A percentile compares a stretch with the other conserved stretches of the same genome.
These are phyloP conservation scores for Echites panduratus DNA, from an alignment of 257 asterid species.

Conservation along the genomic window DNA sequence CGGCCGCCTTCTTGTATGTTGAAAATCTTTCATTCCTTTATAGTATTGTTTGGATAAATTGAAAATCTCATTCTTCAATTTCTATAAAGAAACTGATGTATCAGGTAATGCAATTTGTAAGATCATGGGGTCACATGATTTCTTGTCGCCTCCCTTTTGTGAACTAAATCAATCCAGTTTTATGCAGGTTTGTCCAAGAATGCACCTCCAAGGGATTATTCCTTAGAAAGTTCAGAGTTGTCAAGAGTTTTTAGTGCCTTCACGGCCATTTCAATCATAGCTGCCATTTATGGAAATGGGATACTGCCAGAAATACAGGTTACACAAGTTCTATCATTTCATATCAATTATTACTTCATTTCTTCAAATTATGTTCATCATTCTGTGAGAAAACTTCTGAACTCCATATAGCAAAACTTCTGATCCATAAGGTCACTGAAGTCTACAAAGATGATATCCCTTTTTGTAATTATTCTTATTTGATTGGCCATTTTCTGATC, in stretches of 20 bases:
- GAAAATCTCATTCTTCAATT: neutral
- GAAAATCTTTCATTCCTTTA: neutral
- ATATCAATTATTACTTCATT: neutral
- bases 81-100: neutral
- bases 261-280: constrained; percentile 87
- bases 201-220: constrained; percentile 73
- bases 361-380: too few relatives aligned
- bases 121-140: neutral
- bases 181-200: constrained; percentile 53
- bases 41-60: too few relatives aligned
- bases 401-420: neutral
- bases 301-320: constrained; percentile 96
- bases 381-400: too few relatives aligned
- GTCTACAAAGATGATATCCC: neutral
- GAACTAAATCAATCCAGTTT: constrained; percentile 12
- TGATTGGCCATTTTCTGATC: neutral
- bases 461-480: too few relatives aligned
- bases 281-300: constrained; percentile 93
- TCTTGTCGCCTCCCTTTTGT: neutral
- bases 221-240: constrained; percentile 53
- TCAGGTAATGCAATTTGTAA: neutral
- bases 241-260: constrained; percentile 68
- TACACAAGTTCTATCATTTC: constrained; percentile 2
- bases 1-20: neutral
- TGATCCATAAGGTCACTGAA: neutral